These are phyloP conservation scores for Tuber magnatum DNA, from an alignment of 495 filamentous ascomycete genomes.

Conservation along the genomic window DNA sequence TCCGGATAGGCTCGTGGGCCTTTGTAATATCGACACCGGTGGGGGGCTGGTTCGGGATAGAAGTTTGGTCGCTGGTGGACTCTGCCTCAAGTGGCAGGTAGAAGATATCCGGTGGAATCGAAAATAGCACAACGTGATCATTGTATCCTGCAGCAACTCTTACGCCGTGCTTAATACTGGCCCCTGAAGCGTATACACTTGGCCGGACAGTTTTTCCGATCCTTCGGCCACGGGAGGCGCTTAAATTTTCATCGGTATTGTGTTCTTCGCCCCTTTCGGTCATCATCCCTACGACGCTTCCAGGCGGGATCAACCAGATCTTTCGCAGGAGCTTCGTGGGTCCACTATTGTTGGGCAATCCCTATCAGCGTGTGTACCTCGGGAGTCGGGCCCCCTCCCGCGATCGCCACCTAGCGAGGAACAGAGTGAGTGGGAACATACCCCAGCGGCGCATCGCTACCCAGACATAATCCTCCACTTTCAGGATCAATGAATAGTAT, in stretches of 20 bases:
- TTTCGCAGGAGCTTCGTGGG: conserved; percentile 45
- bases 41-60: conserved; percentile 2
- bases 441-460: conserved; percentile 58
- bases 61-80: conserved; percentile 30
- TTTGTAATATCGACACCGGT: background rate
- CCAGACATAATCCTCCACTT: conserved; percentile 56
- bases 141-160: conserved; percentile 53
- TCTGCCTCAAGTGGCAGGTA: conserved; percentile 36
- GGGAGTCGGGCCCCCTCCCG: background rate
- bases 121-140: conserved; percentile 52
- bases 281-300: conserved; percentile 12
- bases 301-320: conserved; percentile 46
- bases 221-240: conserved; percentile 3
- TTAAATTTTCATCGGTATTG: conserved; percentile 7
- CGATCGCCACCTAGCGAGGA: no score
- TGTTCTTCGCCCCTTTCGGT: background rate
- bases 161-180: conserved; percentile 55
- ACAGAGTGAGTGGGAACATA: conserved; percentile 41
- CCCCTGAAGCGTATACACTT: conserved; percentile 53
- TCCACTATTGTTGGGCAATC: conserved; percentile 27
- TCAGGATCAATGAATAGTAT: conserved; percentile 63
- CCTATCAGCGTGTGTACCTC: conserved; percentile 8
- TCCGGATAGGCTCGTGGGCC: conserved; percentile 35
- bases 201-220: conserved; percentile 35
- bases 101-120: conserved; percentile 57